These are phyloP conservation scores for Cladosporium sp. DNA, from an alignment of 2,329 filamentous ascomycete genomes.

Conservation along the genomic window DNA sequence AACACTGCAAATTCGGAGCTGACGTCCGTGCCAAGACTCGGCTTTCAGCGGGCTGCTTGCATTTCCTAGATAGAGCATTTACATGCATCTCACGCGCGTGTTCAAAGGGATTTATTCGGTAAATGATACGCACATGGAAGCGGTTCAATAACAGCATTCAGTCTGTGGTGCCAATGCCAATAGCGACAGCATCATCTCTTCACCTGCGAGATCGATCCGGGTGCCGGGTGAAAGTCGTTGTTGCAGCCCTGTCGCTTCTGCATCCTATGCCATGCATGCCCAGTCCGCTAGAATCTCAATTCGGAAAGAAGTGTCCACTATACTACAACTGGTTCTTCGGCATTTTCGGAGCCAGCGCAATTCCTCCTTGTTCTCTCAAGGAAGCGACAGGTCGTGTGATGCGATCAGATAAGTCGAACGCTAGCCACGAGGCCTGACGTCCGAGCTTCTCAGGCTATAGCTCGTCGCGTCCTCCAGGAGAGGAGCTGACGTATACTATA, in stretches of 20 bases:
- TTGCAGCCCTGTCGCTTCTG: too few species aligned
- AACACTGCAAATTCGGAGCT: neutral
- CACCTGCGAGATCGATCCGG: neutral
- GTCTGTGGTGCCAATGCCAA: too few species aligned
- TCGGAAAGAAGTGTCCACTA: too few species aligned
- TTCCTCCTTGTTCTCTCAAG: neutral
- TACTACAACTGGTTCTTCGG: neutral
- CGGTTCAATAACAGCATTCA: too few species aligned
- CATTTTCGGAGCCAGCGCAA: neutral
- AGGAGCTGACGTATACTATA: neutral
- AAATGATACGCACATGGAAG: too few species aligned
- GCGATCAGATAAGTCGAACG: neutral
- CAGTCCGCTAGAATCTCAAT: too few species aligned
- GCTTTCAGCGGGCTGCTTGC: neutral
- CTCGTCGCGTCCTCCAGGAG: neutral
- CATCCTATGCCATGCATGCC: too few species aligned
- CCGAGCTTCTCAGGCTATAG: neutral
- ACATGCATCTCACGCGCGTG: neutral
- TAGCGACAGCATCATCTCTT: too few species aligned
- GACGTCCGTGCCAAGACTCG: conserved; percentile 1
- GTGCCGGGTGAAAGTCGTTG: neutral
- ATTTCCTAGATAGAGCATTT: neutral
- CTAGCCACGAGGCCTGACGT: neutral
- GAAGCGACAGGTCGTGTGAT: neutral
- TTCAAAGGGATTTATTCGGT: too few species aligned